Evolutionary conservation across 768 basidiomycete genomes (phyloP).

Genomic region (Guyanaporus albipodus): DNA sequence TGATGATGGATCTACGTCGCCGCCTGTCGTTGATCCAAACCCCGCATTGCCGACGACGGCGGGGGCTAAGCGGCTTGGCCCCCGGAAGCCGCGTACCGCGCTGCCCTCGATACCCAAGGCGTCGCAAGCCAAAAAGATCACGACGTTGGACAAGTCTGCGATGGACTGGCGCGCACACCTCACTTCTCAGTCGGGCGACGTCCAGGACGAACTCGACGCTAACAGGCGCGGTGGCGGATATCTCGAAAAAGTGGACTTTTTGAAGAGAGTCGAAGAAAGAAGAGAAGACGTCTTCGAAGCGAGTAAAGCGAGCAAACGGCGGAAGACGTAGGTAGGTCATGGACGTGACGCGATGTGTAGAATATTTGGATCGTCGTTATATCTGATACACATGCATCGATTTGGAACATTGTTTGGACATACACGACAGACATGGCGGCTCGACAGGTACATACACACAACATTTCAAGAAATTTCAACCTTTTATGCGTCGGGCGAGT

Average conservation of each 20-base stretch:
- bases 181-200: slow-evolving; percentile 36
- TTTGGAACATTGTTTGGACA: background rate
- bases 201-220: slow-evolving; percentile 70
- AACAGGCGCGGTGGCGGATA: slow-evolving; percentile 75
- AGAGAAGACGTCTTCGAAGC: slow-evolving; percentile 62
- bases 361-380: too few relatives aligned
- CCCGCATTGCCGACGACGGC: background rate
- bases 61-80: slow-evolving; percentile 47
- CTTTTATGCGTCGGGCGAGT: background rate
- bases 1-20: background rate
- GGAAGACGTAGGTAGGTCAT: slow-evolving; percentile 20
- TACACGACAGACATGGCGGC: background rate
- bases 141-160: slow-evolving; percentile 80
- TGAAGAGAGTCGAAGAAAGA: slow-evolving; percentile 69
- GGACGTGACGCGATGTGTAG: background rate
- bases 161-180: slow-evolving; percentile 83
- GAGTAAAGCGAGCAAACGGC: slow-evolving; percentile 52
- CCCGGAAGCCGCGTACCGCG: slow-evolving; percentile 59
- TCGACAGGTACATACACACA: background rate
- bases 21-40: background rate
- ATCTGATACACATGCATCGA: too few relatives aligned
- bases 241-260: slow-evolving; percentile 80
- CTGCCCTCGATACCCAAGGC: slow-evolving; percentile 52
- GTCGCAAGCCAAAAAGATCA: slow-evolving; percentile 68
- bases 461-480: slow-evolving; percentile 1